Evolutionary conservation across 805 yeast species (phyloP).

Genomic region (Hanseniaspora occidentalis): DNA sequence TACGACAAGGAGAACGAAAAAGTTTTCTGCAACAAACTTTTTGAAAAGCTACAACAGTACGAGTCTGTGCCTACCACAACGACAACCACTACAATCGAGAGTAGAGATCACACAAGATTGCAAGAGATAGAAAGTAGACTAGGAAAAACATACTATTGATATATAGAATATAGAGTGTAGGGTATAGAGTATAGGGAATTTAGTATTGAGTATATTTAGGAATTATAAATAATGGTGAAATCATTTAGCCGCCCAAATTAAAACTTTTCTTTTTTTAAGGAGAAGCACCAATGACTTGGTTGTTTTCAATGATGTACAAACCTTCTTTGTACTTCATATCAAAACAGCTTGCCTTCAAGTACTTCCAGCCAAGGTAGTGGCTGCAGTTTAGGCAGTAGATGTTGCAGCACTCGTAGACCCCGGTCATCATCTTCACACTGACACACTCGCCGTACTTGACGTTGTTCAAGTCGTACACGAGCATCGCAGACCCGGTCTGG

Average conservation of each 20-base stretch:
- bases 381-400: slow-evolving; percentile 44
- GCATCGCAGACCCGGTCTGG: slow-evolving; percentile 42
- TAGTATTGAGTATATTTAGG: not conserved
- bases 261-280: slow-evolving; percentile 1
- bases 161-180: no score
- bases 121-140: not conserved
- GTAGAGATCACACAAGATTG: no score
- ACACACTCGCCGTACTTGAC: slow-evolving; percentile 26
- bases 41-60: no score
- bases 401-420: slow-evolving; percentile 44
- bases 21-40: no score
- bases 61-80: no score
- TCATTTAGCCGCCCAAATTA: not conserved
- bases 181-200: no score
- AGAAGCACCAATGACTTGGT: slow-evolving; percentile 17
- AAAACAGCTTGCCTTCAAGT: slow-evolving; percentile 33
- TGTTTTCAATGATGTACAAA: slow-evolving; percentile 38
- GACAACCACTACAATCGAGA: no score
- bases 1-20: no score
- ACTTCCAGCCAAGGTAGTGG: slow-evolving; percentile 50
- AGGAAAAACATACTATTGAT: not conserved
- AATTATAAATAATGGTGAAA: no score
- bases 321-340: slow-evolving; percentile 50
- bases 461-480: slow-evolving; percentile 39
- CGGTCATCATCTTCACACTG: slow-evolving; percentile 44